A percentile compares a stretch with the other conserved stretches of the same genome.
phyloP scores from a whole-genome alignment of 129 eudicot species.

The Apium graveolens region DNA sequence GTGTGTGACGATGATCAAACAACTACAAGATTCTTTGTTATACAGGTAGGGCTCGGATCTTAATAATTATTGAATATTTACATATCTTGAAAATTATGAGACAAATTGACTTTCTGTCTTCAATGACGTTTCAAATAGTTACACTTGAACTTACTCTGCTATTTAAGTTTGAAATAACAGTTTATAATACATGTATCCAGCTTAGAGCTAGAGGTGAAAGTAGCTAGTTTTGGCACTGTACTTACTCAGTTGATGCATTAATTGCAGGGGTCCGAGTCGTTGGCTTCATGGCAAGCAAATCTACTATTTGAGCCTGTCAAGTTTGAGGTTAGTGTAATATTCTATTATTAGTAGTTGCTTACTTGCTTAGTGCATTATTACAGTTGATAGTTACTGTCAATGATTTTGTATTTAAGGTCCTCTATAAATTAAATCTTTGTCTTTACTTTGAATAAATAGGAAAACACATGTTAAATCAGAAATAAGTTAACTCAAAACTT shows the following conservation, averaged over 20 bases:
- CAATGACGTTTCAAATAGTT: not conserved
- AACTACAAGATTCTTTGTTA: slow-evolving; percentile 65
- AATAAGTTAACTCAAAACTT: not conserved
- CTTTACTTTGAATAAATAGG: not conserved
- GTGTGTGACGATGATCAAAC: slow-evolving; percentile 73
- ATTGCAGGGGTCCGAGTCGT: slow-evolving; percentile 80
- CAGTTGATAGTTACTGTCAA: not conserved
- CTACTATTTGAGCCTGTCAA: slow-evolving; percentile 84
- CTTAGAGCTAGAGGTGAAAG: not conserved
- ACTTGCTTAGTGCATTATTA: not conserved
- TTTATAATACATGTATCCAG: not conserved
- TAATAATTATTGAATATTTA: not conserved
- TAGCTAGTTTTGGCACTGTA: not conserved
- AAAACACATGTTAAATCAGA: not conserved
- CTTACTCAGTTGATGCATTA: not conserved
- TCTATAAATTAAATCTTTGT: not conserved
- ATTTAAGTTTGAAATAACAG: not conserved
- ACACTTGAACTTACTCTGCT: not conserved
- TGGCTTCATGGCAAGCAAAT: slow-evolving; percentile 98
- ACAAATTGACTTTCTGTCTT: not conserved
- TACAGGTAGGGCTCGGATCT: slow-evolving; percentile 44
- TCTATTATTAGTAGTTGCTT: not conserved
- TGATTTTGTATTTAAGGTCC: not conserved
- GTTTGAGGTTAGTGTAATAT: slow-evolving; percentile 50
- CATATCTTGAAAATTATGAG: not conserved